Percentiles rank a stretch among this genome's conserved stretches.
Evolutionary conservation across 139 green algal species (phyloP).

Genomic region (Tetradesmus obliquus): DNA sequence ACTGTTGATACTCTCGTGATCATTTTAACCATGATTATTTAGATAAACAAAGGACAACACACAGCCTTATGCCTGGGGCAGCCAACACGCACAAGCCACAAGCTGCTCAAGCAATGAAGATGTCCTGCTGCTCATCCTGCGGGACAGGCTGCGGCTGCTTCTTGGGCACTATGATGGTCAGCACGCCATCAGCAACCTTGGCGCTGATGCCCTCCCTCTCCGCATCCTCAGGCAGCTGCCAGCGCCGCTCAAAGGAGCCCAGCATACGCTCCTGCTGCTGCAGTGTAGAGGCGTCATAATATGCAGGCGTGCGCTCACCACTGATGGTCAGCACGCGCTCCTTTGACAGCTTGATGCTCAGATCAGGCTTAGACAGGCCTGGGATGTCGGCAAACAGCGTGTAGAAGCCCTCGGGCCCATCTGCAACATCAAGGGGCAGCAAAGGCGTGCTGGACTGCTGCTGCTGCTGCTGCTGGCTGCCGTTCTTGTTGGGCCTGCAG

Average conservation of each 20-base stretch:
- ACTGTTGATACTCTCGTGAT: too few species aligned
- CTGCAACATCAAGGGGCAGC: constrained; percentile 1
- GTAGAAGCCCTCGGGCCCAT: neutral
- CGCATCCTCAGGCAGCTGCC: constrained; percentile 31
- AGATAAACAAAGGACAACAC: too few species aligned
- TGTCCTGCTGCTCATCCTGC: constrained; percentile 14
- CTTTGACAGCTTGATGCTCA: constrained; percentile 35
- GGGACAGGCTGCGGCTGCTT: constrained; percentile 29
- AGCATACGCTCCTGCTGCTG: constrained; percentile 5
- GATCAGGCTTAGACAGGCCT: constrained; percentile 28
- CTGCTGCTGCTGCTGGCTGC: neutral
- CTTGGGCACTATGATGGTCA: constrained; percentile 42
- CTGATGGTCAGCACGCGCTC: constrained; percentile 11
- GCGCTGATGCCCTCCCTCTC: constrained; percentile 36
- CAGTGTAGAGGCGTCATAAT: neutral
- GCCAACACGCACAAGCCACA: neutral
- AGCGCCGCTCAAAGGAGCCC: constrained; percentile 16
- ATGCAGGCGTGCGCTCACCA: constrained; percentile 9
- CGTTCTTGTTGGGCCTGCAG: neutral
- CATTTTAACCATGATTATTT: too few species aligned
- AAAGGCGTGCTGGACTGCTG: neutral
- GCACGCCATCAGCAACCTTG: constrained; percentile 37
- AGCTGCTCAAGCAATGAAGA: neutral
- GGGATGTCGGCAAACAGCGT: constrained; percentile 9
- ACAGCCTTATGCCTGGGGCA: neutral